Base-by-base conservation (phyloP, 208 protist genomes). In the Trypanosoma boissoni region DNA sequence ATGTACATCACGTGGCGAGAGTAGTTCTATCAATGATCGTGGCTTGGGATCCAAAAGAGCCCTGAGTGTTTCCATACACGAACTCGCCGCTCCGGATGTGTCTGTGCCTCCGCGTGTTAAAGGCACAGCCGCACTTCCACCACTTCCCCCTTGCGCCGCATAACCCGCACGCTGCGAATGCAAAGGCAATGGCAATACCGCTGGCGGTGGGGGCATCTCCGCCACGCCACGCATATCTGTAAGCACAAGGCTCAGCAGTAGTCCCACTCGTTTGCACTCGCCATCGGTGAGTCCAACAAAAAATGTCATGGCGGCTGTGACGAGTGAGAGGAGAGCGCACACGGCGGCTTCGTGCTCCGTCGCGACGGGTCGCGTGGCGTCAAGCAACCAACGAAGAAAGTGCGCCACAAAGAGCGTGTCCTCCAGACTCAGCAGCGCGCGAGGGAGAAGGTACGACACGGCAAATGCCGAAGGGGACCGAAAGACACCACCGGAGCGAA, bases 241-340 rank as follows among this genome's bases (percentile, higher is more conserved):
- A 44, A 54, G 55, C 8, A 79, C n/a, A n/a, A 61, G 46, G 51
- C 46, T 64, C 12, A 93, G 37, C 6, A 93, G 53, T 53, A 78
- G 69, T 39, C 83, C 86, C 3, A 85, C 23, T 3, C 86, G 77
- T 62, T 81, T 83, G 58, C 72, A 77, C 69, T 93, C 86, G n/a
- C 72, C 74, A 64, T 88, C 80, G 1, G 83, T 90, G 44, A 88
- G 70, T 24, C 71, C 86, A 1, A 86, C 73, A 61, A 90, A 90
- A 48, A 83, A 78, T 8, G 80, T 85, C 49, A 80, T 69, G 42
- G 28, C 48, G 0, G 60, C 60, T 7, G 82, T 81, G 18, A 88
- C 63, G 18, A 86, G 67, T 5, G 72, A 69, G 31, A 88, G 68
- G 1, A 74, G 60, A 52, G 91, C 56, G 44, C 83, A 67, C 10